A percentile compares a stretch with the other conserved stretches of the same genome.
Conservation (phyloP, 352 stramenopile species). For the Achlya hypogyna region DNA sequence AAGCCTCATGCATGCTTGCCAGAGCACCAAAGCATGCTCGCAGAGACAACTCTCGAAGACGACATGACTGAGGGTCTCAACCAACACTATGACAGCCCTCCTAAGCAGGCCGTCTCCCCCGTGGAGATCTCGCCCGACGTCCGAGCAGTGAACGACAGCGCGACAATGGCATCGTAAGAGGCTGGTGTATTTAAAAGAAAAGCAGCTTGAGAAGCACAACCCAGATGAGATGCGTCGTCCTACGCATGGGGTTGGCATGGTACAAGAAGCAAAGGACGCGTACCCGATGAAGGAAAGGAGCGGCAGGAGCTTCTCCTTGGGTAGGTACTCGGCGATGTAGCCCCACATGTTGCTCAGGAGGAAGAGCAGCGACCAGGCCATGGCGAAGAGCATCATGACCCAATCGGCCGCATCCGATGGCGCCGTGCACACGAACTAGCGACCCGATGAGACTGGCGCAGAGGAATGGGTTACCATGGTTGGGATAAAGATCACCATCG, state of each 20-base stretch:
- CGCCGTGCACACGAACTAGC: slow-evolving; percentile 65
- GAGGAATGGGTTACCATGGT: slow-evolving; percentile 38
- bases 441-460: background rate
- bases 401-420: slow-evolving; percentile 69
- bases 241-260: slow-evolving; percentile 20
- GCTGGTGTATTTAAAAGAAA: slow-evolving; percentile 53
- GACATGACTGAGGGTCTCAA: background rate
- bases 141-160: background rate
- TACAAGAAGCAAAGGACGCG: background rate
- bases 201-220: slow-evolving; percentile 78
- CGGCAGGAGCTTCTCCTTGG: slow-evolving; percentile 83
- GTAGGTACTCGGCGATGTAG: slow-evolving; percentile 64
- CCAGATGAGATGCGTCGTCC: slow-evolving; percentile 71
- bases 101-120: too few relatives aligned
- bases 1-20: slow-evolving; percentile 43
- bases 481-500: slow-evolving; percentile 72
- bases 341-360: slow-evolving; percentile 69
- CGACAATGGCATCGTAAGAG: background rate
- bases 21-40: slow-evolving; percentile 23
- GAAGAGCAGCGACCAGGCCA: slow-evolving; percentile 82
- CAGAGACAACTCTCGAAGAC: background rate
- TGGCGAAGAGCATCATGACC: slow-evolving; percentile 66
- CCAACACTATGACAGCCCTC: background rate
- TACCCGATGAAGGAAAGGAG: slow-evolving; percentile 76
- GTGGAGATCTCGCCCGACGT: too few relatives aligned